Base-by-base conservation (phyloP, 805 yeast species). In the Candida maesae region DNA sequence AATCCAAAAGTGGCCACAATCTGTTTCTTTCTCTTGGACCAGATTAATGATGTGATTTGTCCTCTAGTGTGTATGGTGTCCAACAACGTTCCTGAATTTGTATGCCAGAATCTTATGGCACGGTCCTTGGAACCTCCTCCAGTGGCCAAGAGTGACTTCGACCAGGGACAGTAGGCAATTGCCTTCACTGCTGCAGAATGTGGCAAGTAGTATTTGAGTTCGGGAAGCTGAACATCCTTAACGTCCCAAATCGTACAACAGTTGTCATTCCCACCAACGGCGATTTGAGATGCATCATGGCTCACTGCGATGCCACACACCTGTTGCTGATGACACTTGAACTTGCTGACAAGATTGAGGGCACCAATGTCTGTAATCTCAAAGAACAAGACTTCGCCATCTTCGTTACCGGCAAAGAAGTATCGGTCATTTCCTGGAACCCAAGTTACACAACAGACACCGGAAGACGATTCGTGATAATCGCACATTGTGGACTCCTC, bases 141-240 rank as follows among this genome's bases (percentile, higher is more conserved):
- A 0, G 96, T 88, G 1, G 91, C 96, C 26, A 90, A 59, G 8
- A 90, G 63, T 2, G 83, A 71, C 12, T 78, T 78, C 15, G 87
- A 73, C 96, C 96, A 89, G 0, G 97, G 97, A 57, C 96, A 90
- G 53, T 77, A 90, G 4, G 91, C 84, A 33, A 90, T 67, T 0
- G 96, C 97, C 52, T 89, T 89, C 0, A 90, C 90, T 0, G 97
- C 97, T 2, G 96, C 95, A 3, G 68, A 65, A 54, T 90, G 97
- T 1, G 71, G 76, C 38, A 89, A 65, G 9, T 61, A 57, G 55
- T 70, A 77, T 45, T 65, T 61, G 35, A 75, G 51, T 17, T 40
- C 53, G 9, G 91, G 84, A 0, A 56, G 40, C 4, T 46, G 32
- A 5, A 63, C 43, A 39, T 68, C 56, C 2, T 64, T 38, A 16